Evolutionary conservation across 352 stramenopile genomes (phyloP).

Genomic region (Phytophthora palmivora): DNA sequence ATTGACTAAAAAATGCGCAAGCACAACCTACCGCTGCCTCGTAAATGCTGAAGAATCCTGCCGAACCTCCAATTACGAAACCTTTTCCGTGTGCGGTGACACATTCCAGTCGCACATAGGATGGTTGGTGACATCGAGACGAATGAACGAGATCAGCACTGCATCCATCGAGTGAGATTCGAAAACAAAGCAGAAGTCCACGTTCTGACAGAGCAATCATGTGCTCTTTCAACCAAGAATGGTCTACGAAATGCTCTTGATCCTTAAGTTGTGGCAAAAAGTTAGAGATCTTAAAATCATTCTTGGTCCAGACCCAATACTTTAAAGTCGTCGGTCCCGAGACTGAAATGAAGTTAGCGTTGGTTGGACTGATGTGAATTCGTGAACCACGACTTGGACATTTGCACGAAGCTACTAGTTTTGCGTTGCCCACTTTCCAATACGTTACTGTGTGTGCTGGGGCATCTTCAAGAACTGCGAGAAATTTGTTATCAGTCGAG

Average conservation of each 20-base stretch:
- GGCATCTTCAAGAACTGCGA: slow-evolving; percentile 75
- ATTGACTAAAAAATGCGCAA: not conserved
- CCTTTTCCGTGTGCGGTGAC: slow-evolving; percentile 70
- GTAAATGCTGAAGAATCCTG: slow-evolving; percentile 81
- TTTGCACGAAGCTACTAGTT: slow-evolving; percentile 73
- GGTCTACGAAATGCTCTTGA: slow-evolving; percentile 87
- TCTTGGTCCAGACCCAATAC: slow-evolving; percentile 81
- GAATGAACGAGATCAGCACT: slow-evolving; percentile 75
- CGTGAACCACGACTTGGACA: slow-evolving; percentile 69
- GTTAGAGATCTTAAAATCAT: slow-evolving; percentile 81
- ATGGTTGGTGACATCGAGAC: slow-evolving; percentile 69
- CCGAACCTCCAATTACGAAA: slow-evolving; percentile 77
- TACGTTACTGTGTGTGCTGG: slow-evolving; percentile 78
- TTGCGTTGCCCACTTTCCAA: slow-evolving; percentile 83
- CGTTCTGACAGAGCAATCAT: slow-evolving; percentile 79
- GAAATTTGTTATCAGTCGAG: slow-evolving; percentile 78
- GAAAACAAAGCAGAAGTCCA: slow-evolving; percentile 71
- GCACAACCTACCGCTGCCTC: slow-evolving; percentile 57
- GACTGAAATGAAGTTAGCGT: slow-evolving; percentile 76
- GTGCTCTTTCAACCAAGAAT: slow-evolving; percentile 77
- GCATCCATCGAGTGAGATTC: slow-evolving; percentile 51
- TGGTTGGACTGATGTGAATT: slow-evolving; percentile 76
- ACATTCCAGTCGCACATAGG: slow-evolving; percentile 75
- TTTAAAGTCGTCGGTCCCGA: slow-evolving; percentile 81
- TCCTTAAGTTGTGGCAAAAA: slow-evolving; percentile 77